Evolutionary conservation across 2,329 filamentous ascomycete genomes (phyloP).

Genomic region (Sclerotinia trifoliorum): DNA sequence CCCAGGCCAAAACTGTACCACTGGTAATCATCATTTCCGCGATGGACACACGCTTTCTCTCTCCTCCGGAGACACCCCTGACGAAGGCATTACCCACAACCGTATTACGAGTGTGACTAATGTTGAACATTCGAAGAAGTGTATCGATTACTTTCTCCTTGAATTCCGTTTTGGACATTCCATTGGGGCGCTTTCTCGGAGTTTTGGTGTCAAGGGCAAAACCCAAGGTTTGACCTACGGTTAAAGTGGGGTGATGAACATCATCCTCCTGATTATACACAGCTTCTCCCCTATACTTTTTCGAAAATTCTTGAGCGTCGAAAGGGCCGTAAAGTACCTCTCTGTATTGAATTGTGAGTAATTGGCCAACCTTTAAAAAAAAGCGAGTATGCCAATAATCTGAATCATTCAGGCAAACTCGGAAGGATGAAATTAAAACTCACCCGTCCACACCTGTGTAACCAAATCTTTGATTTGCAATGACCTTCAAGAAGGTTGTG

Average conservation of each 20-base stretch:
- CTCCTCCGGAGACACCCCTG: conserved; percentile 66
- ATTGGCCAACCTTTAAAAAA: background rate
- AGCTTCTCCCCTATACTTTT: conserved; percentile 74
- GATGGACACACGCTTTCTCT: conserved; percentile 77
- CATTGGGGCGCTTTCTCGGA: conserved; percentile 73
- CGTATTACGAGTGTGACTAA: conserved; percentile 82
- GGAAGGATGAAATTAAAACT: background rate
- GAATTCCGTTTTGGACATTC: conserved; percentile 70
- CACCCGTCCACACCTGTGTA: conserved; percentile 51
- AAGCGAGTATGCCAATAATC: too few relatives aligned
- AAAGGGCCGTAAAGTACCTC: conserved; percentile 78
- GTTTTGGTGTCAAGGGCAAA: conserved; percentile 86
- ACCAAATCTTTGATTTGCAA: conserved; percentile 55
- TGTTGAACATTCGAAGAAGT: conserved; percentile 89
- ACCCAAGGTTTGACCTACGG: conserved; percentile 80
- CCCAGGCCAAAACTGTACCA: conserved; percentile 72
- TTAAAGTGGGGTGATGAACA: conserved; percentile 77
- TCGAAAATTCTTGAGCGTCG: conserved; percentile 64
- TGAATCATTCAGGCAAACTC: background rate
- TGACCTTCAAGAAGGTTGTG: conserved; percentile 54
- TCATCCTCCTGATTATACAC: conserved; percentile 89
- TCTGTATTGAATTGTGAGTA: conserved; percentile 44
- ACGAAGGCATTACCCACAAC: conserved; percentile 81
- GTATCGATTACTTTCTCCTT: conserved; percentile 72
- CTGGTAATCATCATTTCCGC: conserved; percentile 75